These are phyloP conservation scores for Ustilago lituana DNA, from an alignment of 1,284 basidiomycete species.

Conservation along the genomic window DNA sequence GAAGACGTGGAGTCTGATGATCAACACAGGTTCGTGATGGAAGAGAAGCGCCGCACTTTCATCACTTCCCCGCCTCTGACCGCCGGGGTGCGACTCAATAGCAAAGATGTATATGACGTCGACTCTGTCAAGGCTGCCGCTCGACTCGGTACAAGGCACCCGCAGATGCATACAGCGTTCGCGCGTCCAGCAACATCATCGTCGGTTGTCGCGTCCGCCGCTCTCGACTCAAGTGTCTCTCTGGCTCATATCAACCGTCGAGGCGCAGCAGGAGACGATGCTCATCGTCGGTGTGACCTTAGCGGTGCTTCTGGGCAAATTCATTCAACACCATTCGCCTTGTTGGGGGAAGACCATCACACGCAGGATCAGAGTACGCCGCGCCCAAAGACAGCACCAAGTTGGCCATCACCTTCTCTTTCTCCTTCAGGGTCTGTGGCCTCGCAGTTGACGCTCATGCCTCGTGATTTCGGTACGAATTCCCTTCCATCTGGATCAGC, in stretches of 20 bases:
- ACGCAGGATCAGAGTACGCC: slow-evolving; percentile 7
- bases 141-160: slow-evolving; percentile 3
- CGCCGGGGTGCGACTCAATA: slow-evolving; percentile 20
- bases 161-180: background rate
- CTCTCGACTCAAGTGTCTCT: no score
- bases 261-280: background rate
- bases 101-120: slow-evolving; percentile 42
- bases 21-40: slow-evolving; percentile 17
- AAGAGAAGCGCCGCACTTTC: slow-evolving; percentile 28
- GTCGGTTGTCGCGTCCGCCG: no score
- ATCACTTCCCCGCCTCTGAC: slow-evolving; percentile 41
- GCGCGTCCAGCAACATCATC: slow-evolving; percentile 24
- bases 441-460: slow-evolving; percentile 24
- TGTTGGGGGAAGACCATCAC: slow-evolving; percentile 3
- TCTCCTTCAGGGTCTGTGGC: slow-evolving; percentile 21
- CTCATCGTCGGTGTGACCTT: slow-evolving; percentile 2
- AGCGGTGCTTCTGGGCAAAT: background rate
- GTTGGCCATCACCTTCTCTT: slow-evolving; percentile 23
- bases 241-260: background rate
- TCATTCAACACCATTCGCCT: background rate
- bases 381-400: slow-evolving; percentile 40
- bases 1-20: slow-evolving; percentile 12
- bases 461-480: background rate
- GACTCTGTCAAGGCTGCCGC: slow-evolving; percentile 47
- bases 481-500: background rate